Base-by-base conservation (phyloP, 2,329 filamentous ascomycete genomes). In the Clonostachys rosea region DNA sequence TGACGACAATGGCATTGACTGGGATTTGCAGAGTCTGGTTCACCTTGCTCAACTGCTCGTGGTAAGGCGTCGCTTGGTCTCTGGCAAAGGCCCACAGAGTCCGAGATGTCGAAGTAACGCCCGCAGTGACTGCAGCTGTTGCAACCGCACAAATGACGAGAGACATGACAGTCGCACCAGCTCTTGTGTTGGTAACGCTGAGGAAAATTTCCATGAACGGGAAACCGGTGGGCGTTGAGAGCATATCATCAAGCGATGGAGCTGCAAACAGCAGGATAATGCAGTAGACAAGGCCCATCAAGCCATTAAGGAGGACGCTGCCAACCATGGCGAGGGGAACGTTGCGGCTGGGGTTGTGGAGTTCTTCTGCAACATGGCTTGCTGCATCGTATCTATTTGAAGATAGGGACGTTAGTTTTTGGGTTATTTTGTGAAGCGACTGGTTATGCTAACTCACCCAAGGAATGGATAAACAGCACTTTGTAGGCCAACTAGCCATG, bases 191-290 rank as follows among this genome's bases (percentile, higher is more conserved):
- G 0, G 64, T 66, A 0, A 49, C 57, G 7, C 66, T 57, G n/a
- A 60, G 49, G 43, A 62, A 70, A 9, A 71, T 63, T 34, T 72
- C 66, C 54, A 73, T 70, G 43, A 69, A 70, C 0, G 68, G 69
- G 12, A 70, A 71, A 0, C 71, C 71, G 0, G 66, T 71, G 0
- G 64, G 60, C 0, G 69, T 70, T 1, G 58, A 43, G 3, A 74
- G 59, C 4, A 75, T 54, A 0, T 55, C 52, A 1, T 69, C 56
- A 2, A 75, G 58, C 70, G 69, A 1, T 4, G 34, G 18, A 2
- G 71, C 62, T 2, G 63, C 68, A 55, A 68, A 78, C 2, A 76
- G 58, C 0, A 77, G 56, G 6, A 73, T 56, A 45, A 73, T 59
- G 34, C 16, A 24, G 11, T 33, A 24, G n/a, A 33, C 42, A 5